Conservation (phyloP, 2,329 filamentous ascomycete species). For the Fusarium tanahbumbuense region DNA sequence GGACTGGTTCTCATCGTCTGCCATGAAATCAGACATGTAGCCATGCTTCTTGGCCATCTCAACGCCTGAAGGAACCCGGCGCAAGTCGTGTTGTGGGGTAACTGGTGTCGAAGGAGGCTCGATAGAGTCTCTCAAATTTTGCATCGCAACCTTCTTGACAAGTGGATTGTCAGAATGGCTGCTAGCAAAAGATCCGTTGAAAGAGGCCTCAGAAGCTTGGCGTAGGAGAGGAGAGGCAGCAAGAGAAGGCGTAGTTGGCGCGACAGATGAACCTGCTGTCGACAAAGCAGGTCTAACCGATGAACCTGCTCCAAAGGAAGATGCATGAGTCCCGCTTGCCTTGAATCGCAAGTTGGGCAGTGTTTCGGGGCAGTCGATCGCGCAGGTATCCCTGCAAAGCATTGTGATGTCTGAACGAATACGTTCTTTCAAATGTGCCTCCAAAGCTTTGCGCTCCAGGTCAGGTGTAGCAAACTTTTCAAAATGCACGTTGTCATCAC, state of each 20-base stretch:
- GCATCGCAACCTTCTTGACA: constrained; percentile 39
- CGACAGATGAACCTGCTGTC: constrained; percentile 22
- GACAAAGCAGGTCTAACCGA: constrained; percentile 20
- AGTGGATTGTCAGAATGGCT: constrained; percentile 41
- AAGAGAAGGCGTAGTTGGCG: constrained; percentile 26
- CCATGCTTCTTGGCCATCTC: constrained; percentile 46
- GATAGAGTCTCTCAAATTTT: constrained; percentile 37
- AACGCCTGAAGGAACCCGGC: constrained; percentile 44
- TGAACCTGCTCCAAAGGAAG: constrained; percentile 17
- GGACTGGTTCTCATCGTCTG: constrained; percentile 47
- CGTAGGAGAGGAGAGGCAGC: constrained; percentile 25
- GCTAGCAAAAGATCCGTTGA: constrained; percentile 39
- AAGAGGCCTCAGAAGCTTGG: constrained; percentile 37
- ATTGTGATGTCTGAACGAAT: constrained; percentile 62
- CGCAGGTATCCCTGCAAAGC: constrained; percentile 64
- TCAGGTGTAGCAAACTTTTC: constrained; percentile 51
- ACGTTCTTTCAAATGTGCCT: constrained; percentile 57
- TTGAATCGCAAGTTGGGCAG: constrained; percentile 46
- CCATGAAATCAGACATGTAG: constrained; percentile 46
- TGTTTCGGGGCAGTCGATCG: constrained; percentile 51
- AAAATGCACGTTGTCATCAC: constrained; percentile 47
- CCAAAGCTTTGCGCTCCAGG: constrained; percentile 53
- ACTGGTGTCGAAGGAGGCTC: constrained; percentile 33
- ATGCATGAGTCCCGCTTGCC: constrained; percentile 34
- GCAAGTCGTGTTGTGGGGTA: constrained; percentile 31